Conservation (phyloP, 2,329 filamentous ascomycete genomes). For the Arthrobotrys conoides region DNA sequence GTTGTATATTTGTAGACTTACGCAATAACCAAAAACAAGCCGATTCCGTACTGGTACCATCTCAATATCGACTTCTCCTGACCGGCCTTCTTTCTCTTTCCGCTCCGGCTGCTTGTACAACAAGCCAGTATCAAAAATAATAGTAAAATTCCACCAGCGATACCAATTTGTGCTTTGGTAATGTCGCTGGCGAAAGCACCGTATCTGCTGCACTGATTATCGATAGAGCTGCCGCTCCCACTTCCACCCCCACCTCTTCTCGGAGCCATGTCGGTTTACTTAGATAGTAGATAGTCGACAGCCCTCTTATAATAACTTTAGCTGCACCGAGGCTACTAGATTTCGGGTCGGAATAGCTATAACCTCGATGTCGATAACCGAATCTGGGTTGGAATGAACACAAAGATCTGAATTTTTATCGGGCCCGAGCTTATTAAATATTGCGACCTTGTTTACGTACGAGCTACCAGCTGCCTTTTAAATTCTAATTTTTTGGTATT, state of each 20-base stretch:
- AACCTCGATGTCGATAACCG: slow-evolving; percentile 7
- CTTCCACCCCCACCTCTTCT: slow-evolving; percentile 38
- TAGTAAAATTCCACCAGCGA: slow-evolving; percentile 39
- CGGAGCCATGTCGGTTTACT: slow-evolving; percentile 39
- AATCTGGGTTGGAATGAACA: not conserved
- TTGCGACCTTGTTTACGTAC: not conserved
- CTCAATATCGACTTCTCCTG: slow-evolving; percentile 43
- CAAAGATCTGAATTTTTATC: not conserved
- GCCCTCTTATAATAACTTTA: not conserved
- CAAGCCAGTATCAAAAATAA: slow-evolving; percentile 38
- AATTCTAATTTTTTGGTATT: not conserved
- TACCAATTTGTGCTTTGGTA: slow-evolving; percentile 42
- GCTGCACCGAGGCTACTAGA: not conserved
- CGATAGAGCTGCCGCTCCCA: slow-evolving; percentile 6
- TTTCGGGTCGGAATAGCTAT: slow-evolving; percentile 2
- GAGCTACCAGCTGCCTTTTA: not conserved
- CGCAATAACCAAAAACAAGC: slow-evolving; percentile 46
- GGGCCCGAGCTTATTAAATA: slow-evolving; percentile 16
- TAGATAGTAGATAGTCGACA: not conserved
- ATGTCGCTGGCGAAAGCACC: slow-evolving; percentile 30
- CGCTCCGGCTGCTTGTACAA: slow-evolving; percentile 13
- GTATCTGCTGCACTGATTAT: slow-evolving; percentile 45
- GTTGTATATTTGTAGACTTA: slow-evolving; percentile 7
- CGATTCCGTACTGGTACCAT: slow-evolving; percentile 55
- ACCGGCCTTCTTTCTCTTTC: slow-evolving; percentile 45